These are phyloP conservation scores for Clavariopsis aquatica DNA, from an alignment of 495 filamentous ascomycete species.

Conservation along the genomic window DNA sequence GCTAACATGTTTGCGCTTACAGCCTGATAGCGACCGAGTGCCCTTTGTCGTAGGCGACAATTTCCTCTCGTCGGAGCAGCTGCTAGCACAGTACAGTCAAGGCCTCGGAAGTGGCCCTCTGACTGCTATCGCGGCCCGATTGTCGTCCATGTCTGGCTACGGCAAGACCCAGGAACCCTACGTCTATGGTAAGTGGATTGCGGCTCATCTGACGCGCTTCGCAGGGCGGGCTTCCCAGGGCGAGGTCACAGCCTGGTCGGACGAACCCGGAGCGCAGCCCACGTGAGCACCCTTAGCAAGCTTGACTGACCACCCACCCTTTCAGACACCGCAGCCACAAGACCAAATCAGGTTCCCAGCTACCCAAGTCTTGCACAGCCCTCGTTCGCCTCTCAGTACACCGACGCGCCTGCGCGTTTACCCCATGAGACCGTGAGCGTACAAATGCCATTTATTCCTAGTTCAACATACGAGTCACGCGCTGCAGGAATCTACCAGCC, in stretches of 20 bases:
- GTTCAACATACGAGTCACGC: conserved; percentile 44
- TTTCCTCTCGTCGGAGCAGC: conserved; percentile 21
- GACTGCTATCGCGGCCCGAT: conserved; percentile 38
- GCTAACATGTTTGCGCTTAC: conserved; percentile 24
- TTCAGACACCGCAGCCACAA: conserved; percentile 44
- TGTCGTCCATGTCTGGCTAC: conserved; percentile 60
- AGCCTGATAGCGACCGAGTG: conserved; percentile 37
- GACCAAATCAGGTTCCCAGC: conserved; percentile 45
- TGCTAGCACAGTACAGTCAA: conserved; percentile 38
- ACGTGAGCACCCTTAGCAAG: conserved; percentile 38
- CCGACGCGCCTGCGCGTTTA: conserved; percentile 43
- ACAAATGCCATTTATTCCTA: conserved; percentile 41
- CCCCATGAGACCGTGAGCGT: conserved; percentile 40
- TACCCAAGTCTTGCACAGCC: conserved; percentile 43
- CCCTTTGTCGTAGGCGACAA: conserved; percentile 34
- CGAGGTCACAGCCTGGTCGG: conserved; percentile 37
- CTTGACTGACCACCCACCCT: conserved; percentile 41
- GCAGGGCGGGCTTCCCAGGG: too few species aligned
- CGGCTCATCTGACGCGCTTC: conserved; percentile 37
- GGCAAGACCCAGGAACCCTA: conserved; percentile 51
- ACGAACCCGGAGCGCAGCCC: conserved; percentile 29
- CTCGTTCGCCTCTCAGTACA: conserved; percentile 44
- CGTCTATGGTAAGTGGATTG: conserved; percentile 51
- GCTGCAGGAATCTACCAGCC: conserved; percentile 54
- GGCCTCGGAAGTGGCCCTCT: conserved; percentile 34